Conservation (phyloP, 805 yeast species). For the Saccharomycopsis javanensis region DNA sequence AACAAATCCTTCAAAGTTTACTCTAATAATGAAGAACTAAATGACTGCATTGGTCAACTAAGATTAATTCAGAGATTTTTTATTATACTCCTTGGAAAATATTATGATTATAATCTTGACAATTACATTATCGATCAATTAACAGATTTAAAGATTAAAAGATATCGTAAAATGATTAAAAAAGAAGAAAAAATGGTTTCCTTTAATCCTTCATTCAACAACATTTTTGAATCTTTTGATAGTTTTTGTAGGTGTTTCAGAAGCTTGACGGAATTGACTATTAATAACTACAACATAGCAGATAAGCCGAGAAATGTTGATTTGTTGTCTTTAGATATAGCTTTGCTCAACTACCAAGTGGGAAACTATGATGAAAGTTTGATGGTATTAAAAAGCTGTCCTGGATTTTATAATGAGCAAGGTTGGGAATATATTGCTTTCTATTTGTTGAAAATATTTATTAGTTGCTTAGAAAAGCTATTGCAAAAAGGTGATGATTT, state of each 20-base stretch:
- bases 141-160: slow-evolving; percentile 8
- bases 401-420: slow-evolving; percentile 51
- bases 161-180: background rate
- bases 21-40: slow-evolving; percentile 16
- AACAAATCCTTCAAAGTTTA: slow-evolving; percentile 15
- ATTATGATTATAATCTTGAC: slow-evolving; percentile 25
- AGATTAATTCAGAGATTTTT: slow-evolving; percentile 38
- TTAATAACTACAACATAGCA: slow-evolving; percentile 42
- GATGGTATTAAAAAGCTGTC: slow-evolving; percentile 55
- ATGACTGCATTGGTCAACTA: slow-evolving; percentile 40
- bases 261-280: slow-evolving; percentile 44
- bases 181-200: slow-evolving; percentile 5
- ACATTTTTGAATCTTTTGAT: slow-evolving; percentile 26
- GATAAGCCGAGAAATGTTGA: slow-evolving; percentile 58
- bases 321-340: slow-evolving; percentile 68
- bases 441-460: slow-evolving; percentile 52
- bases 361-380: slow-evolving; percentile 52
- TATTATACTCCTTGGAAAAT: slow-evolving; percentile 28
- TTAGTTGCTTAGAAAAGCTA: slow-evolving; percentile 52
- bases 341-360: slow-evolving; percentile 52
- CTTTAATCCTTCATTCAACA: slow-evolving; percentile 20
- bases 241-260: slow-evolving; percentile 36
- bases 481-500: slow-evolving; percentile 20
- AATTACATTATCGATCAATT: slow-evolving; percentile 25
- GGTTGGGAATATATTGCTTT: slow-evolving; percentile 73